Evolutionary conservation across 1,139 yeast genomes (phyloP), one percentile per base, ranked within the genome.

Genomic region (Taiozyma sp.): DNA sequence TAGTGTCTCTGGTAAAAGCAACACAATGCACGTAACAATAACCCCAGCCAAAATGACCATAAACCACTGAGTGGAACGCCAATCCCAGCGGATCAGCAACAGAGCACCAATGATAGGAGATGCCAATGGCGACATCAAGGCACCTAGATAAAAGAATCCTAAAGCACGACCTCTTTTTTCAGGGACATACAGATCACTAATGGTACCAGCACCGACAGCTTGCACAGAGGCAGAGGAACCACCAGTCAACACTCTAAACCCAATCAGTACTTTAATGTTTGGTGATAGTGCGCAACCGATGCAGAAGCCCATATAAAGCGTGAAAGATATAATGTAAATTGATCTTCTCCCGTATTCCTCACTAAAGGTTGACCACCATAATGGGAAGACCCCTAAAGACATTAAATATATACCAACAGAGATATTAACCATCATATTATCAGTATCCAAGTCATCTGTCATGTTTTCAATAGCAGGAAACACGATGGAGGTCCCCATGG

Each of bases 21-120:
- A 74, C 2, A 80, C 58, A 45, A 89, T 70, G 46, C 79, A 58
- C 1, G 81, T 22, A 34, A 78, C 71, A 52, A 81, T 77, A 14
- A 76, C 65, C 0, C 84, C 90, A 1, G 88, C 79, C 44, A 87
- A 68, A 36, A 86, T 84, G 34, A 85, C 88, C 67, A 88, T 70
- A 51, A 87, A 81, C 95, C 96, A 90, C 63, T 87, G 95, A 4
- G 96, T 87, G 3, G 93, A 89, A 64, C 96, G 74, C 96, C 96
- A 90, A 8, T 89, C 89, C 85, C 91, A 87, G 12, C 75, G 76
- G 48, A 78, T 73, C 6, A 88, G 79, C 28, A 90, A 78, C 2
- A 84, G 82, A 54, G 96, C 95, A 48, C 96, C 96, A 45, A 89
- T 67, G 32, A 89, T 83, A 0, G 97, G 97, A 12, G 95, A 84